Conservation (phyloP, 805 yeast genomes). For the Metschnikowia anglica region DNA sequence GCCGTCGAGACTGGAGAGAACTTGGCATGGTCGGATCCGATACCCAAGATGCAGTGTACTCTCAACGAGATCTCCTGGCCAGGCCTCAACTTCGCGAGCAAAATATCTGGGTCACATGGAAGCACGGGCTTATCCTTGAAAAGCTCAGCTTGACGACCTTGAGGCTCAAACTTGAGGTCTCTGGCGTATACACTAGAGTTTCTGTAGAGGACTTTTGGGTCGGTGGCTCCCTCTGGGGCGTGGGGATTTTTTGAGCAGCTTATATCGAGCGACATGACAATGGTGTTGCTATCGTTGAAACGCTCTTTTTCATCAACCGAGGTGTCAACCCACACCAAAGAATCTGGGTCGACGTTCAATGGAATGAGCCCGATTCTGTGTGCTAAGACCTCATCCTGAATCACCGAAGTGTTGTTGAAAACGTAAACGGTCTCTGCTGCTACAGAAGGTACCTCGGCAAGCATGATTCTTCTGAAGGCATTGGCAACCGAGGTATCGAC, state of each 20-base stretch:
- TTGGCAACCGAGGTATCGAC: constrained; percentile 92
- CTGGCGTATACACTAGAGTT: constrained; percentile 87
- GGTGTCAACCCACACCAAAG: constrained; percentile 77
- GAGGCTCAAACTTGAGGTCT: constrained; percentile 87
- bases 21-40: constrained; percentile 95
- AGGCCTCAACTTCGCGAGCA: constrained; percentile 90
- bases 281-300: constrained; percentile 84
- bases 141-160: constrained; percentile 76
- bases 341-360: constrained; percentile 86
- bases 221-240: constrained; percentile 73
- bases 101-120: constrained; percentile 84
- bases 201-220: constrained; percentile 79
- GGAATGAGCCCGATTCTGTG: constrained; percentile 94
- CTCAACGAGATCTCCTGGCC: constrained; percentile 92
- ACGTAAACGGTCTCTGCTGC: constrained; percentile 92
- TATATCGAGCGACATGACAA: constrained; percentile 78
- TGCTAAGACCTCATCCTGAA: constrained; percentile 95
- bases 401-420: constrained; percentile 92
- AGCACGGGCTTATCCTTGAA: constrained; percentile 67
- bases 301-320: constrained; percentile 59
- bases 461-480: constrained; percentile 96
- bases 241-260: constrained; percentile 83
- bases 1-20: constrained; percentile 98
- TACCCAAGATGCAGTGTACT: constrained; percentile 87
- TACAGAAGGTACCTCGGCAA: constrained; percentile 92